phyloP scores from a whole-genome alignment of 225 moss, liverwort and hornwort genomes.

The Sphagnum contortum region DNA sequence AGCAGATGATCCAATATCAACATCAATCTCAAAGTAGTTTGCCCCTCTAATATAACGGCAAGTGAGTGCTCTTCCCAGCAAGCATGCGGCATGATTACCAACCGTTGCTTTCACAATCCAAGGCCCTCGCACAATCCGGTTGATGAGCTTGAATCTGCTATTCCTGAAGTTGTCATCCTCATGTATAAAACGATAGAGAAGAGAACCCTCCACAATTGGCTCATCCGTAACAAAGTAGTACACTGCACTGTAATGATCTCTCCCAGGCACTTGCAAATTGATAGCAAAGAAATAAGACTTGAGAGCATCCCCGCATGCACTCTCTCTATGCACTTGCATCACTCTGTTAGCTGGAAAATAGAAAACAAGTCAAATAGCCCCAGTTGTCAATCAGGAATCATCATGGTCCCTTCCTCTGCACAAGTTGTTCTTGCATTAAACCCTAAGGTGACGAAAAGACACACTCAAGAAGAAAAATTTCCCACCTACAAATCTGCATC shows the following conservation, averaged over 20 bases:
- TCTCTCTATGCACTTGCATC: constrained; percentile 31
- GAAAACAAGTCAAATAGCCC: no score
- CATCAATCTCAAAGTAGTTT: constrained; percentile 73
- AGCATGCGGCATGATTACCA: constrained; percentile 73
- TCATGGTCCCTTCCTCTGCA: no score
- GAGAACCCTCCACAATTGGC: constrained; percentile 38
- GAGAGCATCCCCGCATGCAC: constrained; percentile 23
- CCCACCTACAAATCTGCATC: no score
- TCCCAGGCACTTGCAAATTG: constrained; percentile 81
- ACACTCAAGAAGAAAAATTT: no score
- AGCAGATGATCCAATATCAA: constrained; percentile 66
- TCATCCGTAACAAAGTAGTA: constrained; percentile 74
- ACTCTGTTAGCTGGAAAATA: constrained; percentile 18
- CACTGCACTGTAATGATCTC: constrained; percentile 71
- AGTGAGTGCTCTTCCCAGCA: constrained; percentile 66
- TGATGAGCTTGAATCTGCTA: constrained; percentile 66
- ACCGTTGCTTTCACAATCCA: constrained; percentile 72
- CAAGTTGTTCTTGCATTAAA: no score
- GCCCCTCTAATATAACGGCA: constrained; percentile 59
- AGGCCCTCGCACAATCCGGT: constrained; percentile 74
- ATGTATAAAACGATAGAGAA: constrained; percentile 66
- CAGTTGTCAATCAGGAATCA: no score
- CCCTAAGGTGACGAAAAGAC: no score
- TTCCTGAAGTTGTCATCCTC: constrained; percentile 84
- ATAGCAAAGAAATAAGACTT: constrained; percentile 62